Conservation (phyloP, 2,329 filamentous ascomycete species). For the Xylaria sp. region DNA sequence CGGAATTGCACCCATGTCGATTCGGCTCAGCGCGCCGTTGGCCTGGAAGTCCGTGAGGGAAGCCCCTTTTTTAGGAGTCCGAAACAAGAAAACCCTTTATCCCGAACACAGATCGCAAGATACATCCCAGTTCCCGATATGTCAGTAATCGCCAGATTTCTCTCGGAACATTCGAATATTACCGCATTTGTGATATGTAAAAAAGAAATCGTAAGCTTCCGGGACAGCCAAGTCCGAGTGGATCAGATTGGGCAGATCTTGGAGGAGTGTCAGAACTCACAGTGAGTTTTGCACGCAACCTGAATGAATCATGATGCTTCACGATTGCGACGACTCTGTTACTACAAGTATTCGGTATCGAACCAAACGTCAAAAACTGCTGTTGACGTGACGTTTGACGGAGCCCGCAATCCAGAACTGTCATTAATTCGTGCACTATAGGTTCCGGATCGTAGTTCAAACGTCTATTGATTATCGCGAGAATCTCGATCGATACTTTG, state of each 20-base stretch:
- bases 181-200: no score
- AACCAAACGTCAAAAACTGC: no score
- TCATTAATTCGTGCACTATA: not conserved
- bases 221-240: no score
- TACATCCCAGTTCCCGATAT: not conserved
- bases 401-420: not conserved
- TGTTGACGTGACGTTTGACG: no score
- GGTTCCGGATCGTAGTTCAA: not conserved
- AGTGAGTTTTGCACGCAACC: no score
- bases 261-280: no score
- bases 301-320: no score
- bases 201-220: no score
- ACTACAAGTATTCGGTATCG: no score
- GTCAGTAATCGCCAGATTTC: not conserved
- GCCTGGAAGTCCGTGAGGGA: not conserved
- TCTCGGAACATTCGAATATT: no score
- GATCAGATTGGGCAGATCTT: no score
- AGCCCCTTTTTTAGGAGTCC: not conserved
- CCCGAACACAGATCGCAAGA: not conserved
- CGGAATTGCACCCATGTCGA: not conserved
- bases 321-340: no score
- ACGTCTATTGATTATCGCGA: not conserved
- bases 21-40: not conserved
- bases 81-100: not conserved
- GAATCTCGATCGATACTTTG: not conserved